Evolutionary conservation across 2,329 filamentous ascomycete species (phyloP).

Genomic region (Neopestalotiopsis sp.): DNA sequence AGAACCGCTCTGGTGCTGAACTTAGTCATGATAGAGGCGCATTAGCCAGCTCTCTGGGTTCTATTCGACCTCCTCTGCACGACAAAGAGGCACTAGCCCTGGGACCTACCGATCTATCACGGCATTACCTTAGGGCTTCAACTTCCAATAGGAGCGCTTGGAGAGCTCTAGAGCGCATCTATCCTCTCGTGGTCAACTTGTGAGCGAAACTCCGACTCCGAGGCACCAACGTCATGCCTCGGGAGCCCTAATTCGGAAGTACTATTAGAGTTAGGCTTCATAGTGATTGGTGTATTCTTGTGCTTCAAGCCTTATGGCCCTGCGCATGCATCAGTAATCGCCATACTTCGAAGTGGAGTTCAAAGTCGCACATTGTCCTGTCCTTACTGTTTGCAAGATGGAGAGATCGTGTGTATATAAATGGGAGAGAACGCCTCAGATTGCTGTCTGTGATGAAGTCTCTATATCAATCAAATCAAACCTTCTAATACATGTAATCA

Average conservation of each 20-base stretch:
- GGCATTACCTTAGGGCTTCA: not conserved
- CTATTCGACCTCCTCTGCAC: not conserved
- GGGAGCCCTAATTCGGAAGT: not conserved
- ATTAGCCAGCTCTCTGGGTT: not conserved
- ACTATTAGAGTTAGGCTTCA: not conserved
- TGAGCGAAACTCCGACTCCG: not conserved
- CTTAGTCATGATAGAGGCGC: not conserved
- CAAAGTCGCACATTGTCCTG: not conserved
- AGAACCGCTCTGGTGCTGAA: not conserved
- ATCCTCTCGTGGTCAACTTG: not conserved
- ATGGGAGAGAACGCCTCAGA: not conserved
- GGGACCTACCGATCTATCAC: not conserved
- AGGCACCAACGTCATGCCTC: not conserved
- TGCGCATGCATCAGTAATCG: constrained; percentile 17
- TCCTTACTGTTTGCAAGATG: not conserved
- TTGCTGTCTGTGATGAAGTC: not conserved
- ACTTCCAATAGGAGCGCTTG: not conserved
- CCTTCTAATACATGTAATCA: not conserved
- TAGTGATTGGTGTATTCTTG: not conserved
- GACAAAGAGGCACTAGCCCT: not conserved
- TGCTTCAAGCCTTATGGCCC: not conserved
- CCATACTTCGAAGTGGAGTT: not conserved
- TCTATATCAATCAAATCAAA: not conserved
- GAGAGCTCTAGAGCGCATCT: not conserved
- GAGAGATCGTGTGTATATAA: not conserved